Evolutionary conservation across 1,284 basidiomycete genomes (phyloP), one percentile per base, ranked within the genome.

Genomic region (Malassezia furfur): DNA sequence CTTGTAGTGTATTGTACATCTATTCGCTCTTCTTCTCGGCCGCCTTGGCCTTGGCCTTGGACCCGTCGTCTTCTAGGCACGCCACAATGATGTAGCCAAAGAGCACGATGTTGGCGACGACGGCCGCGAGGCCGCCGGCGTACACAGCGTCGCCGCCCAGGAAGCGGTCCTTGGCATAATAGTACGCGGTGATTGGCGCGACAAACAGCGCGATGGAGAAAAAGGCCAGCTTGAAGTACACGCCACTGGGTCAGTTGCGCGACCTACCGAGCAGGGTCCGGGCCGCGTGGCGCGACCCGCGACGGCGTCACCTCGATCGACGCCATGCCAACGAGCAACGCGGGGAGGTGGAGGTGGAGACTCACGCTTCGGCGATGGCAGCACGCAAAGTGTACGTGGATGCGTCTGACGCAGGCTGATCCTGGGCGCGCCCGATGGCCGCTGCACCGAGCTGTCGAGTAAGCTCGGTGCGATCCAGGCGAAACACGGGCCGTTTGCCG

Each of bases 401-500:
- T 4, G 32, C 17, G 15, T 17, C 49, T 57, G 4, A 36, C 34
- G 12, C 48, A 91, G 90, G 64, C 80, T 96, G 51, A 85, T 88
- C 7, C 84, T 94, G 39, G 93, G 91, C 2, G 84, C 91, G 35
- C 84, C 87, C 12, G 78, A 80, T n/a, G 89, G 89, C 12, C 82
- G 82, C 0, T 82, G 96, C 64, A 76, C 78, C 38, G 81, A 84
- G 14, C 78, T 94, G 15, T 84, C 88, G 64, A 74, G 82, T 51
- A 96, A 94, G 78, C 81, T 94, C 62, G 83, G 83, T 50, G 79
- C 83, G 19, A 91, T 96, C 67, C 84, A 98, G 77, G 79, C 82
- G 54, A 96, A 96, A 75, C 87, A 96, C 76, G 91, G 91, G 52
- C 89, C 88, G 66, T 98, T 98, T 72, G 85, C 90, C 66, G 82